Evolutionary conservation across 2,329 filamentous ascomycete genomes (phyloP).

Genomic region (Neoscytalidium dimidiatum): DNA sequence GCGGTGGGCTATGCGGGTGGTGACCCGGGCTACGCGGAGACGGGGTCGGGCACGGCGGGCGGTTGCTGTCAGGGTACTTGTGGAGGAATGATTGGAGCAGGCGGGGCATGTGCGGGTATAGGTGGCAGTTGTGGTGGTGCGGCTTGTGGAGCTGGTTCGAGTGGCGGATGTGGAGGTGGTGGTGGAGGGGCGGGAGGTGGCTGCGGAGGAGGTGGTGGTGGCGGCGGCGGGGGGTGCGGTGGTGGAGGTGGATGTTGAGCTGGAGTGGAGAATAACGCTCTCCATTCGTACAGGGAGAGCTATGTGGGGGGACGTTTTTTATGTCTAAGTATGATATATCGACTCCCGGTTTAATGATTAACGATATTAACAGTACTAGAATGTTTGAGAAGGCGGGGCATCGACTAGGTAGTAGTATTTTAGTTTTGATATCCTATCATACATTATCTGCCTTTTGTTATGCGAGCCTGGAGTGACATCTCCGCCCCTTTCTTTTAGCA

Average conservation of each 20-base stretch:
- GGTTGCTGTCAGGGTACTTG: constrained; percentile 55
- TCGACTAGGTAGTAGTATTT: too few species aligned
- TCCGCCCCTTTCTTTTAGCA: too few species aligned
- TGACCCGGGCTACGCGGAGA: constrained; percentile 39
- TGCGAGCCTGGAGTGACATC: too few species aligned
- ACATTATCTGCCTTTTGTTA: too few species aligned
- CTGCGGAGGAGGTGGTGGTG: constrained; percentile 1
- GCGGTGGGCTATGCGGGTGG: constrained; percentile 34
- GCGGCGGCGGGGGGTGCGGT: constrained; percentile 5
- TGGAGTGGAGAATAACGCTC: too few species aligned
- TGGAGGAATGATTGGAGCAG: constrained; percentile 30
- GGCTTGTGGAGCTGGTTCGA: background rate
- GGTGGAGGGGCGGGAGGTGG: constrained; percentile 5
- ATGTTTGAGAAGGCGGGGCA: too few species aligned
- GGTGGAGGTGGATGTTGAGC: constrained; percentile 10
- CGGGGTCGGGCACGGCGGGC: constrained; percentile 42
- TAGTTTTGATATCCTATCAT: too few species aligned
- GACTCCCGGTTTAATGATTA: too few species aligned
- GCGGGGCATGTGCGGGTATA: background rate
- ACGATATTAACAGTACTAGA: too few species aligned
- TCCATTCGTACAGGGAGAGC: too few species aligned
- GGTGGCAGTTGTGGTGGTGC: constrained; percentile 17
- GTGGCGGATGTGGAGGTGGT: background rate
- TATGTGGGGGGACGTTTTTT: background rate
- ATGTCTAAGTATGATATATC: too few species aligned